Base-by-base conservation (phyloP, 345 rosid species). In the Carallia brachiata region DNA sequence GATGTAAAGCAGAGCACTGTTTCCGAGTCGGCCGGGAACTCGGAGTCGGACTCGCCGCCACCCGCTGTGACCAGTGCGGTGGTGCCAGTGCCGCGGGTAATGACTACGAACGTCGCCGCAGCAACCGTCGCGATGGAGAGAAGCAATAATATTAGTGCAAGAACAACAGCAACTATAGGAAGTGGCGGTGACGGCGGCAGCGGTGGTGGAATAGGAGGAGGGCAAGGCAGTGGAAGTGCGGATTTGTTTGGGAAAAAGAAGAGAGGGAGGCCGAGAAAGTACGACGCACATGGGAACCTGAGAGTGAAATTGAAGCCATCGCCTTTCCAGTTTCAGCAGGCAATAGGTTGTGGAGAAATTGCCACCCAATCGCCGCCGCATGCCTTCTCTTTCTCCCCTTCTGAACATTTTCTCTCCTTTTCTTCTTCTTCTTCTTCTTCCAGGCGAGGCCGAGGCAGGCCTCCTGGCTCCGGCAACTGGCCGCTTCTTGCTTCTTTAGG, bases 181-280 rank as follows among this genome's bases (percentile, higher is more conserved):
- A 36, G 44, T 36, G n/a, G 57, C 61, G 13, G n/a, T n/a, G 63
- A 64, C 4, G 66, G 65, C 6, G 60, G 59, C 12, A 13, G 58
- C 1, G 59, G 60, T 0, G 58, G 58, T 85, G 75, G 72, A 88
- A 69, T 67, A 86, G 90, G 67, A 89, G 85, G 37, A 73, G 88
- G 70, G 87, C 92, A 2, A 73, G 82, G 64, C 88, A 79, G 67
- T 78, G n/a, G n/a, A n/a, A n/a, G n/a, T n/a, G n/a, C n/a, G n/a
- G n/a, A n/a, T n/a, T n/a, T n/a, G n/a, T n/a, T n/a, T 4, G 89
- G 86, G 15, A 86, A 79, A 75, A 72, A 81, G n/a, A n/a, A n/a
- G n/a, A n/a, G n/a, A n/a, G n/a, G n/a, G n/a, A n/a, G n/a, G n/a
- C n/a, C n/a, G n/a, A n/a, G n/a, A n/a, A n/a, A n/a, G n/a, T n/a